Base-by-base conservation (phyloP, 2,329 filamentous ascomycete species). In the Cladosporium cucumerinum region DNA sequence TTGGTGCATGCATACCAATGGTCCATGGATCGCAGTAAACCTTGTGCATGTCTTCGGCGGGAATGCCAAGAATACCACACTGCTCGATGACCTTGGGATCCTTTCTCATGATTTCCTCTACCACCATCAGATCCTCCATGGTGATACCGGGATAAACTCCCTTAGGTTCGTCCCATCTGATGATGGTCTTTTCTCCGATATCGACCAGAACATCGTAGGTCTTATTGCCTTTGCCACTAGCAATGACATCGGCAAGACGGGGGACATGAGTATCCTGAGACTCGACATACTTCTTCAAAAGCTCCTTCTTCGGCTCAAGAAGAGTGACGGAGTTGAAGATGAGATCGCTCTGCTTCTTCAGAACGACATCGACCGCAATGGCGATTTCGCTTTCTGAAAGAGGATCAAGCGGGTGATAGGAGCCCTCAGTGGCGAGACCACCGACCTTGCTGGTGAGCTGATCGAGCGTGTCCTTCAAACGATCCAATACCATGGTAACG, bases 21-120 rank as follows among this genome's bases (percentile, higher is more conserved):
- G 92, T 96, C 92, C 92, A 96, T 86, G 86, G 91, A 74, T 96
- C 93, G 76, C 92, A 96, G 80, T 94, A 96, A 57, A 96, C 90
- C 78, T 96, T 96, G 81, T 94, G 81, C 92, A 96, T 96, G 66
- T 96, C 90, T 69, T 90, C 85, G 65, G 82, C 83, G 12, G 90
- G 85, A 67, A 96, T 90, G 0, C 92, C 92, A 66, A 91, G 86
- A 66, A 96, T 85, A 8, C 84, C 85, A 73, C 92, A 96, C 77
- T 96, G 92, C 77, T 96, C 91, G 69, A 96, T 94, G 65, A 96
- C 91, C 71, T 88, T 89, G n/a, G 90, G 86, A 73, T 96, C 91
- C 71, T 86, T 87, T 69, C 92, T 86, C 66, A 86, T 85, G 58
- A 93, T 78, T 65, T 85, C 81, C 77, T 96, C 92, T 1, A 96